Percentiles rank a stretch among this genome's conserved stretches.
These are phyloP conservation scores for Micractinium sp. DNA, from an alignment of 139 green algal species.

Conservation along the genomic window DNA sequence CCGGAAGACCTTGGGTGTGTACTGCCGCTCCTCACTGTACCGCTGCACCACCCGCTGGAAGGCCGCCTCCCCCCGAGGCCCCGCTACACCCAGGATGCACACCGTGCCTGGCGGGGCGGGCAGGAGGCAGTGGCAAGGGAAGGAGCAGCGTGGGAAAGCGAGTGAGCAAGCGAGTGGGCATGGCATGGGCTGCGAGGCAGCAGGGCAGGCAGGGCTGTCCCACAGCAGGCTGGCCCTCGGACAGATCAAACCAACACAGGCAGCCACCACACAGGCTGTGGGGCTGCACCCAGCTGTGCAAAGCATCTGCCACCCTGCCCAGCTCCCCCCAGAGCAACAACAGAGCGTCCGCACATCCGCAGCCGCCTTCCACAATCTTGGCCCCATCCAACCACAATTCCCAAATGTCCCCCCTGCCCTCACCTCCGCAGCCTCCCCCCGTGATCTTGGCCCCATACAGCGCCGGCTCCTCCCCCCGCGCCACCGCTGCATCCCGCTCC, in stretches of 20 bases:
- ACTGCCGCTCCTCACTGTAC: conserved; percentile 42
- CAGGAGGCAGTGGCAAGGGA: neutral
- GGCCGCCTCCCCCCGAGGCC: conserved; percentile 31
- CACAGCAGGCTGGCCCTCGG: too few relatives aligned
- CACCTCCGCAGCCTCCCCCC: conserved; percentile 89
- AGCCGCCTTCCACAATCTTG: neutral
- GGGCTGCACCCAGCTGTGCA: too few relatives aligned
- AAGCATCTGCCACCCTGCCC: too few relatives aligned
- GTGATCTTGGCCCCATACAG: conserved; percentile 96
- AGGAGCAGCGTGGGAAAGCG: neutral
- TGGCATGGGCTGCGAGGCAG: neutral
- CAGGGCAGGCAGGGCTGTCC: neutral
- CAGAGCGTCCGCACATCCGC: neutral
- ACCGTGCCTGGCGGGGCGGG: conserved; percentile 46
- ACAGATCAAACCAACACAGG: too few relatives aligned
- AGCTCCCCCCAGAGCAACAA: neutral
- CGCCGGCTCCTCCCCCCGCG: conserved; percentile 22
- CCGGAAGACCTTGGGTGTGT: conserved; percentile 46
- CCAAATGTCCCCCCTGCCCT: neutral
- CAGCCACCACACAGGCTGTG: too few relatives aligned
- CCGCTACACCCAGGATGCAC: conserved; percentile 44
- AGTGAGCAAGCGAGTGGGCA: neutral
- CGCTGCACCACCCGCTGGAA: conserved; percentile 43
- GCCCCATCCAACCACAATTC: too few relatives aligned
- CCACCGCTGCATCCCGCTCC: conserved; percentile 45